phyloP scores from a whole-genome alignment of 495 filamentous ascomycete species.

The Trichoderma virens region DNA sequence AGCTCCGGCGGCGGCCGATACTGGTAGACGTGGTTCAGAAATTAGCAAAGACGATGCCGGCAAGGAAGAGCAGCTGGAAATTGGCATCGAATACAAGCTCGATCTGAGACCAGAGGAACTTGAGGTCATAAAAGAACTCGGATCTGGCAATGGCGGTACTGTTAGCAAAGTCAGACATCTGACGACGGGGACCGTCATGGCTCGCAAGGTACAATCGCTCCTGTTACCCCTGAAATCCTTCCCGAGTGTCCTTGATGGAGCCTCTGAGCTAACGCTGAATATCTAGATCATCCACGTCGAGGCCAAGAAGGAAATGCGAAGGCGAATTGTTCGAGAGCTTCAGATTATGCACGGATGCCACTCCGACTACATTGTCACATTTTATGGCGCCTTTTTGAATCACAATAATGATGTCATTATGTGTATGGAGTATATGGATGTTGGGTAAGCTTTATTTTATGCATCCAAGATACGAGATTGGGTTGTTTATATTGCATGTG shows the following conservation, averaged over 20 bases:
- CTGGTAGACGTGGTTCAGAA: constrained; percentile 45
- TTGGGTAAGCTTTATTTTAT: constrained; percentile 60
- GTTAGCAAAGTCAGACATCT: constrained; percentile 97
- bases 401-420: constrained; percentile 93
- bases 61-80: constrained; percentile 71
- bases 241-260: neutral
- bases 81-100: constrained; percentile 91
- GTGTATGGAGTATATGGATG: constrained; percentile 99
- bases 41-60: constrained; percentile 55
- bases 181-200: constrained; percentile 93
- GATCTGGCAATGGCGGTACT: constrained; percentile 92
- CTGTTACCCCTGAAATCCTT: neutral
- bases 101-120: constrained; percentile 89
- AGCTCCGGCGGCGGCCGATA: constrained; percentile 33
- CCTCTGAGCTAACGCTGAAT: neutral
- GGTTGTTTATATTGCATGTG: neutral
- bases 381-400: constrained; percentile 95
- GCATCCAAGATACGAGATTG: neutral
- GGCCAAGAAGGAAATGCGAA: constrained; percentile 90
- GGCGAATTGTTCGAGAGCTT: constrained; percentile 90
- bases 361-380: constrained; percentile 90
- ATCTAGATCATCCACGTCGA: constrained; percentile 92
- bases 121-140: constrained; percentile 86
- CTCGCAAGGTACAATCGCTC: constrained; percentile 64
- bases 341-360: constrained; percentile 98